These are phyloP conservation scores for Aspergillus neotritici DNA, from an alignment of 2,329 filamentous ascomycete genomes.

Conservation along the genomic window DNA sequence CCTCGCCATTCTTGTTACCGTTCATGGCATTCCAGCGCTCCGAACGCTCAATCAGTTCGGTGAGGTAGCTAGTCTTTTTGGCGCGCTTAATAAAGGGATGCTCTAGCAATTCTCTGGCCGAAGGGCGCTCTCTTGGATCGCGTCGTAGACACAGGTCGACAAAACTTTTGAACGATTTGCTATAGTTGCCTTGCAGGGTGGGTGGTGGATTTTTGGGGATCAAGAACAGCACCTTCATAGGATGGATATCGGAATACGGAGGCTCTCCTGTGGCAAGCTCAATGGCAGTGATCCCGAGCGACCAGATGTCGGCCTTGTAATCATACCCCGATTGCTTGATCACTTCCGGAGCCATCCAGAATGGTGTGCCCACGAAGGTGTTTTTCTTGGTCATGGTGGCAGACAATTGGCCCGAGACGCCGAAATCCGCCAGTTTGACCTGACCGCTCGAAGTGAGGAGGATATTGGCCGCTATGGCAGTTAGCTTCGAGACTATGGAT, in stretches of 20 bases:
- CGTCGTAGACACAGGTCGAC: slow-evolving; percentile 77
- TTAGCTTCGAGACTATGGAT: slow-evolving; percentile 9
- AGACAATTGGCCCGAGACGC: slow-evolving; percentile 90
- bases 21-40: slow-evolving; percentile 80
- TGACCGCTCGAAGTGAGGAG: slow-evolving; percentile 84
- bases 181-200: slow-evolving; percentile 72
- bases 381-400: slow-evolving; percentile 99
- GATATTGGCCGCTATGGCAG: slow-evolving; percentile 75
- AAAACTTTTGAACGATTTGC: slow-evolving; percentile 77
- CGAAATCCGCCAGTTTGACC: slow-evolving; percentile 95
- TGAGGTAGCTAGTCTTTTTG: slow-evolving; percentile 94
- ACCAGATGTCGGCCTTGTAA: slow-evolving; percentile 98
- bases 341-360: slow-evolving; percentile 99
- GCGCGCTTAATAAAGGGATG: slow-evolving; percentile 87
- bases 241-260: slow-evolving; percentile 92
- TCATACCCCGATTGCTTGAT: slow-evolving; percentile 98
- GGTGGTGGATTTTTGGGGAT: slow-evolving; percentile 94
- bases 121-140: slow-evolving; percentile 82
- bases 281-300: slow-evolving; percentile 86
- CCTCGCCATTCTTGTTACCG: slow-evolving; percentile 61
- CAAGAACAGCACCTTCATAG: slow-evolving; percentile 95
- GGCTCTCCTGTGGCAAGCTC: slow-evolving; percentile 89
- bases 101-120: slow-evolving; percentile 77
- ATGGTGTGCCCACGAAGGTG: slow-evolving; percentile 95
- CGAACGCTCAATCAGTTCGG: slow-evolving; percentile 87